These are phyloP conservation scores for Hanseniaspora gamundiae DNA, from an alignment of 1,139 yeast genomes.

Conservation along the genomic window DNA sequence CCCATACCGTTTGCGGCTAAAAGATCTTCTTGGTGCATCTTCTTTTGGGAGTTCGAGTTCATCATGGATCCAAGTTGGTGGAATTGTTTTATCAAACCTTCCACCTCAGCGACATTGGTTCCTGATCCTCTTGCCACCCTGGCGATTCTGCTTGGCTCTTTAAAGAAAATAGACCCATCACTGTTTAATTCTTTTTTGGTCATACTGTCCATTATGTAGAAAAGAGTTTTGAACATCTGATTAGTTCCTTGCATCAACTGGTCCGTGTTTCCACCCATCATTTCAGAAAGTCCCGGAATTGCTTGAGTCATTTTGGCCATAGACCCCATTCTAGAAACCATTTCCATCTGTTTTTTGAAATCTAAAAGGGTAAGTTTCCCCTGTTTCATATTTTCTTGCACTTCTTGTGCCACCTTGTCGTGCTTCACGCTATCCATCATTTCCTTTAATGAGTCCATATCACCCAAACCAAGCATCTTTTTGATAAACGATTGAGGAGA, in stretches of 20 bases:
- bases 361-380: constrained; percentile 90
- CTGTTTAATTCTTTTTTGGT: constrained; percentile 82
- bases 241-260: constrained; percentile 54
- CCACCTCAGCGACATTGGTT: constrained; percentile 84
- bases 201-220: constrained; percentile 93
- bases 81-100: constrained; percentile 84
- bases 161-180: constrained; percentile 73
- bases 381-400: constrained; percentile 86
- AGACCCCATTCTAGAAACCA: constrained; percentile 94
- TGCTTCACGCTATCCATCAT: constrained; percentile 66
- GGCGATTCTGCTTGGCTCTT: constrained; percentile 74
- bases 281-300: constrained; percentile 78
- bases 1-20: constrained; percentile 25
- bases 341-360: constrained; percentile 90
- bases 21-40: constrained; percentile 35
- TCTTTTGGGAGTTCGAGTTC: constrained; percentile 34
- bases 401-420: constrained; percentile 82
- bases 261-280: constrained; percentile 33
- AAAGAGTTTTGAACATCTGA: constrained; percentile 72
- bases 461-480: constrained; percentile 88
- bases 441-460: constrained; percentile 85
- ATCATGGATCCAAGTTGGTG: constrained; percentile 95
- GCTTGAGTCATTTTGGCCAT: constrained; percentile 83
- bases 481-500: constrained; percentile 84
- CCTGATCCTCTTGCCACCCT: constrained; percentile 97